Evolutionary conservation across 352 stramenopile genomes (phyloP), one percentile per base, ranked within the genome.

Genomic region (Pythium apleroticum): DNA sequence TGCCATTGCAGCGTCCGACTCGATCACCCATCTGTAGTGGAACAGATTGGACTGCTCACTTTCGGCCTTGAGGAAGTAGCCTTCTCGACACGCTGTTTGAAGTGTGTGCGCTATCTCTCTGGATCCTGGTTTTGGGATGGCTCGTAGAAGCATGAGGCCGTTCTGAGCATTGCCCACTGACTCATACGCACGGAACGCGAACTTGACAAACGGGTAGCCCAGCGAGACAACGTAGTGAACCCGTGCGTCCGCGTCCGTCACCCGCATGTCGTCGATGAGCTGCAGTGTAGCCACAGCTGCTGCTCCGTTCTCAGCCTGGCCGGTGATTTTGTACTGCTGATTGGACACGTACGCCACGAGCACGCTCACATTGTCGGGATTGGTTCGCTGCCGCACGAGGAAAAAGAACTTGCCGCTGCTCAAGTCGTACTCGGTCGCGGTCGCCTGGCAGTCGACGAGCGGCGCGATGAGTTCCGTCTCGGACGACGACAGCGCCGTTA

Each of bases 31-130:
- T 6, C 45, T 3, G 27, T 58, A 55, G 30, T 62, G 64, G 50
- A 68, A 68, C 27, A 68, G n/a, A 31, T 73, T 73, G 1, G 60
- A 60, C 30, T 73, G 66, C 45, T 73, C 66, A 2, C 14, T 62
- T 24, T 61, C 46, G 8, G 37, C 56, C 17, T 69, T 69, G 56
- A 73, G 56, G 28, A 52, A 68, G 7, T 69, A 66, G 5, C 66
- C 66, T 33, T 53, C 43, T 17, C 60, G 54, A 20, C 48, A 60
- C 4, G 55, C 31, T 1, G 66, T 73, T 12, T 61, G 5, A 2
- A 69, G 43, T 19, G 24, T 54, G 30, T 66, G 62, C 20, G 30
- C 2, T 12, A 63, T 17, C 27, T 68, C 56, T 2, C 33, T 17
- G 11, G 25, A n/a, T 15, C 25, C 25, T 54, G 48, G 48, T 54